Evolutionary conservation across 2,329 filamentous ascomycete genomes (phyloP).

Genomic region (Trichoderma simmonsii): DNA sequence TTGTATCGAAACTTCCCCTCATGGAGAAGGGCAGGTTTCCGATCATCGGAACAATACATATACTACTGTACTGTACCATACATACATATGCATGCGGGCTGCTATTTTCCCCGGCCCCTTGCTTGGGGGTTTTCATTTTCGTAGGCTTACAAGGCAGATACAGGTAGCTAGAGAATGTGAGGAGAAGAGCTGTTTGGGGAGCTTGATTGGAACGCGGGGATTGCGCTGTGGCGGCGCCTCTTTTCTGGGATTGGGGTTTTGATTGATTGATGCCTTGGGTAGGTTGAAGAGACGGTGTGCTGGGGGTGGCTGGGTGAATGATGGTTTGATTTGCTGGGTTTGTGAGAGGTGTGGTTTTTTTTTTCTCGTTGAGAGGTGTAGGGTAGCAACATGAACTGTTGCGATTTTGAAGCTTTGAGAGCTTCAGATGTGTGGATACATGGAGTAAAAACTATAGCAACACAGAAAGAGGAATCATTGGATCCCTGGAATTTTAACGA

Average conservation of each 20-base stretch:
- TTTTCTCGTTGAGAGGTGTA: not conserved
- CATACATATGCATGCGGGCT: not conserved
- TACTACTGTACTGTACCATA: not conserved
- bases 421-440: not conserved
- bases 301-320: not conserved
- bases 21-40: not conserved
- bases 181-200: not conserved
- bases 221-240: slow-evolving; percentile 6
- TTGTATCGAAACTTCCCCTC: not conserved
- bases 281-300: not conserved
- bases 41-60: not conserved
- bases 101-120: not conserved
- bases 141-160: slow-evolving; percentile 7
- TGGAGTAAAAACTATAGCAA: not conserved
- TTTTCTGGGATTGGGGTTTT: not conserved
- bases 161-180: not conserved
- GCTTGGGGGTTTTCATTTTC: not conserved
- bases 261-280: not conserved
- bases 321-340: not conserved
- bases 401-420: not conserved
- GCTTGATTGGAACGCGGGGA: not conserved
- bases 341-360: not conserved
- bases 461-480: not conserved
- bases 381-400: not conserved
- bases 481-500: not conserved